Base-by-base conservation (phyloP, 208 protist genomes). In the Trypanosoma avium region DNA sequence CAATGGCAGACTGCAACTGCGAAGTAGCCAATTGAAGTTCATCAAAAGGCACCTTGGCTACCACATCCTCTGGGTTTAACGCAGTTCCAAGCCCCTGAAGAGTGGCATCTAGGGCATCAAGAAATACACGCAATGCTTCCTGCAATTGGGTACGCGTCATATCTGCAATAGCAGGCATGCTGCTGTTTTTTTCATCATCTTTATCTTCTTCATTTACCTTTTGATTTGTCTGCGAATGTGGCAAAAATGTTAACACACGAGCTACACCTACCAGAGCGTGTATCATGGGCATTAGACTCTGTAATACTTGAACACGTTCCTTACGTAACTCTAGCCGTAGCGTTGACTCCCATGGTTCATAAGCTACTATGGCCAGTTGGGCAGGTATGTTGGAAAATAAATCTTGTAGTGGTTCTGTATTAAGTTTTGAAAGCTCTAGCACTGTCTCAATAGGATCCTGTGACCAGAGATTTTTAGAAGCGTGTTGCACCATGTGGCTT, bases 341-440 rank as follows among this genome's bases (percentile, higher is more conserved):
- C 36, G 82, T 80, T 30, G 72, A 82, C 52, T 80, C 82, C 72
- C 74, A 84, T 21, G 76, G 60, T 49, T 88, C 82, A 61, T 84
- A 88, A 64, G 64, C 80, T 52, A 82, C 48, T 58, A 78, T 71
- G 56, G 66, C 66, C 1, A 88, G 61, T 70, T 75, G 61, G 21
- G 15, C 13, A 1, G 73, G 64, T 12, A 81, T 19, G 21, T 15
- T 61, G 29, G 17, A 38, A 12, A 80, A 73, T 26, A 58, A 29
- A 45, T 35, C 30, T 33, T 78, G 75, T 4, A 88, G 48, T 8
- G 82, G 82, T 50, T 81, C 75, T 9, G 77, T 80, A 15, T 47
- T 53, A 38, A 72, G 46, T 42, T 63, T 52, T 29, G 50, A 15
- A 3, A 86, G 67, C n/a, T 77, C 73, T 10, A 79, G 22, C 32